Evolutionary conservation across 306 rosid species (phyloP).

Genomic region (Luffa aegyptiaca): DNA sequence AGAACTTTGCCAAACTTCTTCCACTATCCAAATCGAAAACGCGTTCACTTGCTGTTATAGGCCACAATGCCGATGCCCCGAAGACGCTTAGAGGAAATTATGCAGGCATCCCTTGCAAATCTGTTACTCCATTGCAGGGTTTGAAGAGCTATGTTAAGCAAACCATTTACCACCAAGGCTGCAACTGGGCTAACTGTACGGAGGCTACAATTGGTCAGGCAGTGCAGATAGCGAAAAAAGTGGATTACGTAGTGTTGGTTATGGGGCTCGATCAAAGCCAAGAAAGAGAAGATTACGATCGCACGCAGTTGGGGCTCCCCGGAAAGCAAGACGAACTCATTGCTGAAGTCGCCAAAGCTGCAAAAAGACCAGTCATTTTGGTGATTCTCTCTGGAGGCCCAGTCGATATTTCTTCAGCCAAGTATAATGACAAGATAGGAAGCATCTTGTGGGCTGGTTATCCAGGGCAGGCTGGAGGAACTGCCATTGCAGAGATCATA

Average conservation of each 20-base stretch:
- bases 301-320: constrained; percentile 49
- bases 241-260: constrained; percentile 63
- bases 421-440: constrained; percentile 47
- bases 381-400: constrained; percentile 89
- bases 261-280: constrained; percentile 79
- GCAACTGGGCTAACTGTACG: constrained; percentile 45
- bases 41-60: constrained; percentile 61
- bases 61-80: constrained; percentile 69
- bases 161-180: constrained; percentile 48
- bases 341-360: constrained; percentile 48
- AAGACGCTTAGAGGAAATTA: constrained; percentile 67
- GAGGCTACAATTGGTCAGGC: constrained; percentile 43
- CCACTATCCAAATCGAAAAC: constrained; percentile 52
- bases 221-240: constrained; percentile 37
- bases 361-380: constrained; percentile 57
- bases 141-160: constrained; percentile 40
- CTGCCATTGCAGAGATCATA: constrained; percentile 67
- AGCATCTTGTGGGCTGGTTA: constrained; percentile 97
- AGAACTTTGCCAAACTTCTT: constrained; percentile 52
- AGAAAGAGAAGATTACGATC: constrained; percentile 67
- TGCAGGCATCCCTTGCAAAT: constrained; percentile 72
- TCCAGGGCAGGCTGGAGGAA: constrained; percentile 80
- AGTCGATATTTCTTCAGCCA: constrained; percentile 63
- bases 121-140: constrained; percentile 43
- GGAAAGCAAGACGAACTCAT: constrained; percentile 69